phyloP scores from a whole-genome alignment of 352 stramenopile species.

The Pythium dissotocum region DNA sequence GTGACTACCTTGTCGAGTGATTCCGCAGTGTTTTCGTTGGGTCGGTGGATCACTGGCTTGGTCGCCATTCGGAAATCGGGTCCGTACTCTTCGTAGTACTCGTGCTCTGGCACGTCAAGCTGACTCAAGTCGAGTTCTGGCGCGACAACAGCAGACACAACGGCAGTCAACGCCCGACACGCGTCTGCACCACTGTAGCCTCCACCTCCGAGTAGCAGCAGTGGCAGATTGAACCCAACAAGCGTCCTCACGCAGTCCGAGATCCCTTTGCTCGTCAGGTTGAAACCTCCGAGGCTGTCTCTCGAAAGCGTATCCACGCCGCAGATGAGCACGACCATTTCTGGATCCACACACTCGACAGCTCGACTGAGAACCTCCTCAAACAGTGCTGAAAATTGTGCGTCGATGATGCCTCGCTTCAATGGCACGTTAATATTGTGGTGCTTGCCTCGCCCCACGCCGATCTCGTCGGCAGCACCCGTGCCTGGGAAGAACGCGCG shows the following conservation, averaged over 20 bases:
- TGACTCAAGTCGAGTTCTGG: conserved; percentile 24
- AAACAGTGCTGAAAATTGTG: conserved; percentile 53
- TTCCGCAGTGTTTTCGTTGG: conserved; percentile 31
- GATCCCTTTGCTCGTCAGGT: conserved; percentile 46
- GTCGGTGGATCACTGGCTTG: conserved; percentile 25
- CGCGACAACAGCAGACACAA: conserved; percentile 47
- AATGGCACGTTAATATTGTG: conserved; percentile 70
- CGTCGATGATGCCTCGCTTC: conserved; percentile 51
- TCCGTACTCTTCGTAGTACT: conserved; percentile 53
- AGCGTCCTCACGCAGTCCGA: conserved; percentile 36
- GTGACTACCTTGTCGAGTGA: conserved; percentile 11
- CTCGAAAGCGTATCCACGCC: conserved; percentile 64
- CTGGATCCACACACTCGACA: conserved; percentile 39
- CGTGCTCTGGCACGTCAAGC: conserved; percentile 48
- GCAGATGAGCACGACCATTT: conserved; percentile 64
- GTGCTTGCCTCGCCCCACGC: conserved; percentile 35
- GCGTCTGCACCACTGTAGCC: conserved; percentile 70
- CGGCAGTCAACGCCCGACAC: conserved; percentile 45
- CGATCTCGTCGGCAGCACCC: conserved; percentile 29
- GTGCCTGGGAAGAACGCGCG: conserved; percentile 55
- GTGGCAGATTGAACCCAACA: conserved; percentile 33
- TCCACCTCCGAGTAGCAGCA: conserved; percentile 63
- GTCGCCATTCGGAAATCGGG: conserved; percentile 30
- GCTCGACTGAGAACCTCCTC: conserved; percentile 37
- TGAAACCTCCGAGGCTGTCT: conserved; percentile 48